These are phyloP conservation scores for Flaveria trinervia DNA, from an alignment of 129 eudicot species.

Conservation along the genomic window DNA sequence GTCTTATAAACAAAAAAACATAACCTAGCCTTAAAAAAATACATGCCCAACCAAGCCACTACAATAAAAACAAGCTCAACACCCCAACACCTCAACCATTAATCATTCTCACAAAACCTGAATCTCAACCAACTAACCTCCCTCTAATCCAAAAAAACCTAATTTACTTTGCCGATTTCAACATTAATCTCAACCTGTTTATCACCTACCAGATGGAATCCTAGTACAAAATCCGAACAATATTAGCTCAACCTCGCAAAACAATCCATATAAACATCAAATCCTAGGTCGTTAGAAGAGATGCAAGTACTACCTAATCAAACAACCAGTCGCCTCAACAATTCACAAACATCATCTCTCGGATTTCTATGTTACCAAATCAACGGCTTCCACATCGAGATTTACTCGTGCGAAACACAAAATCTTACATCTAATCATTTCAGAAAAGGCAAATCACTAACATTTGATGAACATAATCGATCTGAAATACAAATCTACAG, in stretches of 20 bases:
- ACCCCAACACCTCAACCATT: neutral
- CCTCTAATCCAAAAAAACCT: neutral
- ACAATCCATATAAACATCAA: neutral
- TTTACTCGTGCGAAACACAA: neutral
- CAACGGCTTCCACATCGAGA: neutral
- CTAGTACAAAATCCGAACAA: neutral
- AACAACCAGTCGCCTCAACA: neutral
- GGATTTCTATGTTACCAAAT: neutral
- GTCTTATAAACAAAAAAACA: neutral
- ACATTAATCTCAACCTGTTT: neutral
- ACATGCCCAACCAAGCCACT: neutral
- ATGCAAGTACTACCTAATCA: neutral
- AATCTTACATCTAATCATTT: neutral
- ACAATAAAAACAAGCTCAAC: neutral
- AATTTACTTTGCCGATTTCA: neutral
- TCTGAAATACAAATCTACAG: neutral
- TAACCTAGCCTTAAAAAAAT: neutral
- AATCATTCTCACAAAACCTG: constrained; percentile 11
- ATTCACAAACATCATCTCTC: neutral
- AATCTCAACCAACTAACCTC: neutral
- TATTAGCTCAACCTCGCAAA: neutral
- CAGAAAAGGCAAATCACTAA: neutral
- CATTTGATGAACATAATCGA: neutral
- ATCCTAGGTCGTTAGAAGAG: neutral
- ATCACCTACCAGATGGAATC: neutral